Conservation (phyloP, 2,329 filamentous ascomycete genomes). For the Rhytidhysteron rufulum region DNA sequence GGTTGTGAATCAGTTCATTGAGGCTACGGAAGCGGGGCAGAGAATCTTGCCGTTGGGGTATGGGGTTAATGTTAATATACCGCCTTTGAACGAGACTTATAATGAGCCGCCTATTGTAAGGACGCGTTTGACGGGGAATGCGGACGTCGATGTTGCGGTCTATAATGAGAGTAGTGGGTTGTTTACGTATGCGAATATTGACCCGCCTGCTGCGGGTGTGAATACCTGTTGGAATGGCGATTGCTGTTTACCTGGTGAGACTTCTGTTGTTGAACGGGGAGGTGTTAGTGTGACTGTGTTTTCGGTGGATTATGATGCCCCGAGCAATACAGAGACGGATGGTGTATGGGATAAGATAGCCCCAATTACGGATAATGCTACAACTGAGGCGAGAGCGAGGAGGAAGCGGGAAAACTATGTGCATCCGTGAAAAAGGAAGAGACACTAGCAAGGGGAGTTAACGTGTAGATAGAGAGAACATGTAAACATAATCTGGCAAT, state of each 20-base stretch:
- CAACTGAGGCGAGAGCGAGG: neutral
- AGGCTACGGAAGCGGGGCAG: slow-evolving; percentile 22
- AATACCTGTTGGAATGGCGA: slow-evolving; percentile 50
- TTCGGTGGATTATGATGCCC: slow-evolving; percentile 49
- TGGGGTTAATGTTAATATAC: slow-evolving; percentile 47
- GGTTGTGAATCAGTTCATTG: slow-evolving; percentile 41
- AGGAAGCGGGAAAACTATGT: neutral
- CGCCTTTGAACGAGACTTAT: slow-evolving; percentile 42
- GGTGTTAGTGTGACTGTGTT: slow-evolving; percentile 43
- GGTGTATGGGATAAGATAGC: slow-evolving; percentile 7
- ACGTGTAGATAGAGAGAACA: no score
- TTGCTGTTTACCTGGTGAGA: slow-evolving; percentile 47
- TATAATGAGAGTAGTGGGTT: slow-evolving; percentile 38
- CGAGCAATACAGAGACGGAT: slow-evolving; percentile 17
- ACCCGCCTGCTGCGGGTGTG: slow-evolving; percentile 47
- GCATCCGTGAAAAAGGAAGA: neutral
- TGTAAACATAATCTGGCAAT: no score
- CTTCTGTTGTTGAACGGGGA: slow-evolving; percentile 40
- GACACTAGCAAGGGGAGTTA: no score
- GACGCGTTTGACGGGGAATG: slow-evolving; percentile 46
- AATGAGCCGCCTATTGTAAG: slow-evolving; percentile 42
- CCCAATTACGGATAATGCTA: neutral
- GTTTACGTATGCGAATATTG: slow-evolving; percentile 49
- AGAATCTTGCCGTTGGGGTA: slow-evolving; percentile 44
- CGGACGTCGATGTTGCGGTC: slow-evolving; percentile 42